Evolutionary conservation across 768 basidiomycete species (phyloP), one percentile per base, ranked within the genome.

Genomic region (Kwoniella sp.): DNA sequence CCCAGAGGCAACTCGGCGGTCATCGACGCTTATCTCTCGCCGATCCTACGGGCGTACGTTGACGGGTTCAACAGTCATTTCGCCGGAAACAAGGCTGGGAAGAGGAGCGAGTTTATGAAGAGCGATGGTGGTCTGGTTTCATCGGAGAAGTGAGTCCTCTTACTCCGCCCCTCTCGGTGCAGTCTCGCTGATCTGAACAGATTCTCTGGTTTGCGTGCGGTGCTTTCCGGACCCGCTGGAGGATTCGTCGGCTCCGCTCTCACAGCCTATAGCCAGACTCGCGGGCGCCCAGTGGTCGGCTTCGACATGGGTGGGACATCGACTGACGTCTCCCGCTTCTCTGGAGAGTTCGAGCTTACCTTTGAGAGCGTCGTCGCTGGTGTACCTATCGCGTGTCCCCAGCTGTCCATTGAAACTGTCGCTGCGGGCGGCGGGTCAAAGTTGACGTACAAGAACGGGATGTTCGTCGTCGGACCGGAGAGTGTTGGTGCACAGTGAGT

Each of bases 161-260:
- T 31, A 31, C 20, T 9, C 23, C 26, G 12, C 22, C 10, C 10
- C 20, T 26, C 6, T 41, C 37, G 28, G 3, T 26, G n/a, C 25
- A 27, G 29, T 46, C 46, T 48, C 31, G 38, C n/a, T 5, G 11
- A 28, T 15, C 5, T 4, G 19, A 25, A 80, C 53, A 87, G 87
- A 64, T 96, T 98, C 73, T 89, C 88, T 0, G 93, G 92, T 0
- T 75, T 98, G 60, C 91, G 91, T 79, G 89, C 87, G 59, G 91
- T 96, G 56, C 74, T 95, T 28, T 90, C 88, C 62, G 75, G 76
- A 3, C 93, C 92, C 0, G 93, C 92, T 0, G 92, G 92, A 3
- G 92, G 92, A 2, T 92, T 98, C 8, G 93, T 98, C 0, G 93
- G 93, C 0, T 93, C 89, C 64, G 89, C 91, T 0, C 76, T 90